Conservation (phyloP, 768 basidiomycete genomes). For the Candolleomyces eurysporus region DNA sequence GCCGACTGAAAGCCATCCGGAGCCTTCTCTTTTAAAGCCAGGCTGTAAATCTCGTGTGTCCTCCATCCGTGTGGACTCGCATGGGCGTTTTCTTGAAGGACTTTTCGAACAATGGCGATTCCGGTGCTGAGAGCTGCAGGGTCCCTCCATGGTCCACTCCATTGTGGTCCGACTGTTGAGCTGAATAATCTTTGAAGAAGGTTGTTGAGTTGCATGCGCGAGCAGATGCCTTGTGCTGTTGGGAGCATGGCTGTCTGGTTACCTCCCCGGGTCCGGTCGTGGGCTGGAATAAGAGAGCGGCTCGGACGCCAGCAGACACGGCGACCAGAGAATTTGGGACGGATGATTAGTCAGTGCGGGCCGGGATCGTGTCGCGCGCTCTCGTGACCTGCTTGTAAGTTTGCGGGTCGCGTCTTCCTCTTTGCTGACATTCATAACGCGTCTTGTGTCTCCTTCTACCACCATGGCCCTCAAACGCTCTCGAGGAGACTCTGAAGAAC, state of each 20-base stretch:
- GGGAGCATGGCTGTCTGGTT: no score
- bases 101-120: slow-evolving; percentile 7
- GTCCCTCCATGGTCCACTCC: neutral
- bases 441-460: neutral
- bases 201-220: neutral
- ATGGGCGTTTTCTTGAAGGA: slow-evolving; percentile 28
- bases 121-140: neutral
- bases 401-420: neutral
- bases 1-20: slow-evolving; percentile 23
- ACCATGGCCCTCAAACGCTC: neutral
- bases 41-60: slow-evolving; percentile 40
- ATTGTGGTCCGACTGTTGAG: neutral
- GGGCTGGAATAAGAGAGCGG: neutral
- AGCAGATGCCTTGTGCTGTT: neutral
- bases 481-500: neutral
- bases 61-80: slow-evolving; percentile 55
- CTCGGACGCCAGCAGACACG: neutral
- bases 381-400: neutral
- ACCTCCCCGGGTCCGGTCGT: neutral
- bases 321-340: neutral
- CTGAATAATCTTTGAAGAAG: neutral
- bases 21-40: slow-evolving; percentile 27
- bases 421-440: neutral
- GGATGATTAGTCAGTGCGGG: no score
- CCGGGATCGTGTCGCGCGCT: neutral